Percentiles rank a stretch among this genome's conserved stretches.
Conservation (phyloP, 371 early-diverging fungal genomes). For the Cokeromyces recurvatus region DNA sequence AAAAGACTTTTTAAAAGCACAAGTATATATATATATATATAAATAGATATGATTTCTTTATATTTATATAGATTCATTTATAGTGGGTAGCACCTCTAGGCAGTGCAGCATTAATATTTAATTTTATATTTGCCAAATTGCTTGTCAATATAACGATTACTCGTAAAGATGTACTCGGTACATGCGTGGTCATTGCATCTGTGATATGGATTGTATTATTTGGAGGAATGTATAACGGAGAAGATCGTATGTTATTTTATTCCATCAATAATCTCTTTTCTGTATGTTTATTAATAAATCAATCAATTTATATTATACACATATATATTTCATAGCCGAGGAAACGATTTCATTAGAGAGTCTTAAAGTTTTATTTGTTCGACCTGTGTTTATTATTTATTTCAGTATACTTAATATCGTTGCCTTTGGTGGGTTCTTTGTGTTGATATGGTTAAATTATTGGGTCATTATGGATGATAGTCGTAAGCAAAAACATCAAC, state of each 20-base stretch:
- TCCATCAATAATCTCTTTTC: no score
- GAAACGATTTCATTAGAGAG: slow-evolving; percentile 52
- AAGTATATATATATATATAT: no score
- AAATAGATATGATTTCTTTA: not conserved
- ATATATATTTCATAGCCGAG: slow-evolving; percentile 31
- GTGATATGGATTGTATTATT: slow-evolving; percentile 67
- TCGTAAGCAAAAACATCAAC: slow-evolving; percentile 25
- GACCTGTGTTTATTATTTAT: slow-evolving; percentile 60
- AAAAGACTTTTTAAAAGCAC: slow-evolving; percentile 66
- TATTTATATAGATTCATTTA: no score
- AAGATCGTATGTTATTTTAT: slow-evolving; percentile 55
- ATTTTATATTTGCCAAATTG: slow-evolving; percentile 67
- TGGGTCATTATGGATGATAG: slow-evolving; percentile 46
- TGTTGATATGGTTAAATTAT: slow-evolving; percentile 57
- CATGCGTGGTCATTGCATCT: slow-evolving; percentile 59
- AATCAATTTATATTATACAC: slow-evolving; percentile 1
- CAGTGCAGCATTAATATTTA: slow-evolving; percentile 67
- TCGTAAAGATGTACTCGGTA: slow-evolving; percentile 60
- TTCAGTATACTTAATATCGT: slow-evolving; percentile 58
- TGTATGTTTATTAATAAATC: no score
- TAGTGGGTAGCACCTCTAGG: slow-evolving; percentile 70
- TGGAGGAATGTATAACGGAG: slow-evolving; percentile 62
- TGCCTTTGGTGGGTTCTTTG: slow-evolving; percentile 44
- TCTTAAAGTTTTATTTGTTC: slow-evolving; percentile 52
- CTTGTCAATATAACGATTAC: slow-evolving; percentile 66